Conservation (phyloP, 140 eudicot genomes). For the Flaveria floridana region DNA sequence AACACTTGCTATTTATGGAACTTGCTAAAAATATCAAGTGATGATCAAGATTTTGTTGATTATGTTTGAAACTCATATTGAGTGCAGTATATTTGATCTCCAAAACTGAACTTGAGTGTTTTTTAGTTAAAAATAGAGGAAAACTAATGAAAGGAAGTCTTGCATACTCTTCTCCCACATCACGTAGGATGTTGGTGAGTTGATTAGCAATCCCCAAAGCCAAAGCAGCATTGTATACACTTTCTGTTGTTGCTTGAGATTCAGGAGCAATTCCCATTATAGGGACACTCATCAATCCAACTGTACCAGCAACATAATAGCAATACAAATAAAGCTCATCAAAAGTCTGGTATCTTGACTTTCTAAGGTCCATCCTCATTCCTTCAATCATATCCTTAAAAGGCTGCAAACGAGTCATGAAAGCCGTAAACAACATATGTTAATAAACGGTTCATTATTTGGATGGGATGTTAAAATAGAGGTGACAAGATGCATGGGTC, state of each 20-base stretch:
- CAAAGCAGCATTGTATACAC: slow-evolving; percentile 89
- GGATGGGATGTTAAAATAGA: neutral
- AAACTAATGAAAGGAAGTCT: neutral
- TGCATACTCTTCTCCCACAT: slow-evolving; percentile 99
- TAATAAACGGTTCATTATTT: neutral
- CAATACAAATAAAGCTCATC: slow-evolving; percentile 93
- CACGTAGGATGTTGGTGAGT: slow-evolving; percentile 90
- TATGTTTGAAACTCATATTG: neutral
- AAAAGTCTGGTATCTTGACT: slow-evolving; percentile 92
- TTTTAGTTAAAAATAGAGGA: neutral
- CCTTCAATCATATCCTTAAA: slow-evolving; percentile 99
- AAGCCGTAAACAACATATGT: neutral
- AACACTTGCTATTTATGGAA: slow-evolving; percentile 18
- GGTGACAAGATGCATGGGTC: neutral
- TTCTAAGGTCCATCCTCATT: slow-evolving; percentile 91
- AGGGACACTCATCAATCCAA: slow-evolving; percentile 98
- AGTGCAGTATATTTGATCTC: neutral
- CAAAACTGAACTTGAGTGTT: neutral
- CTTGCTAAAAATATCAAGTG: slow-evolving; percentile 22
- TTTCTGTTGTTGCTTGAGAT: slow-evolving; percentile 85
- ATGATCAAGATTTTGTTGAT: neutral
- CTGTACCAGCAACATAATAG: slow-evolving; percentile 97
- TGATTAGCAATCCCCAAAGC: slow-evolving; percentile 93
- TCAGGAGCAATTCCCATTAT: slow-evolving; percentile 95
- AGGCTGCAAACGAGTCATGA: slow-evolving; percentile 54